Conservation (phyloP, 768 basidiomycete species). For the Psilocybe cubensis region DNA sequence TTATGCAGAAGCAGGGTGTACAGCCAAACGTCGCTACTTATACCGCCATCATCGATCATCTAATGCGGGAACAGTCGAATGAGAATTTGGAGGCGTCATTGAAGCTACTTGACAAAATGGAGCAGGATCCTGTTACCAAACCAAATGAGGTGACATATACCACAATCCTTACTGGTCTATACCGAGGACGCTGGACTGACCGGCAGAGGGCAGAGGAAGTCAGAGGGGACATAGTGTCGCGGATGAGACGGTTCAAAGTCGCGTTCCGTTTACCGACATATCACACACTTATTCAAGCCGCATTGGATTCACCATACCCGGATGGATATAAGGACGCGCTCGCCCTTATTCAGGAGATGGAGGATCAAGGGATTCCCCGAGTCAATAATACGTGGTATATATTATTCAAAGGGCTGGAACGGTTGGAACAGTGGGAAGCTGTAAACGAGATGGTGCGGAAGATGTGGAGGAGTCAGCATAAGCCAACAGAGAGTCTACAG, state of each 20-base stretch:
- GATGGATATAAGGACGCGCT: slow-evolving; percentile 60
- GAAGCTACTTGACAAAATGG: slow-evolving; percentile 78
- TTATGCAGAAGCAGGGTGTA: slow-evolving; percentile 80
- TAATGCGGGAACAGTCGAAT: slow-evolving; percentile 60
- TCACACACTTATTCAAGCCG: slow-evolving; percentile 76
- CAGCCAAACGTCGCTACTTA: slow-evolving; percentile 77
- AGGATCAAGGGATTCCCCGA: slow-evolving; percentile 45
- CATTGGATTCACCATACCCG: slow-evolving; percentile 53
- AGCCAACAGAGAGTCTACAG: slow-evolving; percentile 47
- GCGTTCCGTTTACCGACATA: slow-evolving; percentile 67
- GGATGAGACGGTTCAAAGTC: slow-evolving; percentile 62
- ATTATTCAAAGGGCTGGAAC: slow-evolving; percentile 65
- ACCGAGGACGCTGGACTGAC: slow-evolving; percentile 58
- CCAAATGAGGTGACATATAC: slow-evolving; percentile 90
- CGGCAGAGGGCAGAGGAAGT: slow-evolving; percentile 47
- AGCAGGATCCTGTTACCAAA: slow-evolving; percentile 46
- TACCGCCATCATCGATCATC: slow-evolving; percentile 78
- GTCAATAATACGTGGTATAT: slow-evolving; percentile 78
- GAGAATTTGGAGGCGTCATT: slow-evolving; percentile 64
- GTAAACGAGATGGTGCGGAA: slow-evolving; percentile 65
- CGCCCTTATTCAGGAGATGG: slow-evolving; percentile 65
- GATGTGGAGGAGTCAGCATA: slow-evolving; percentile 53
- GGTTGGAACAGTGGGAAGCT: slow-evolving; percentile 59
- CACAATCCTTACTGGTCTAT: slow-evolving; percentile 71
- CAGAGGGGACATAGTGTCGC: slow-evolving; percentile 50